phyloP scores from a whole-genome alignment of 371 early-diverging fungal species.

The Mortierella sp. region DNA sequence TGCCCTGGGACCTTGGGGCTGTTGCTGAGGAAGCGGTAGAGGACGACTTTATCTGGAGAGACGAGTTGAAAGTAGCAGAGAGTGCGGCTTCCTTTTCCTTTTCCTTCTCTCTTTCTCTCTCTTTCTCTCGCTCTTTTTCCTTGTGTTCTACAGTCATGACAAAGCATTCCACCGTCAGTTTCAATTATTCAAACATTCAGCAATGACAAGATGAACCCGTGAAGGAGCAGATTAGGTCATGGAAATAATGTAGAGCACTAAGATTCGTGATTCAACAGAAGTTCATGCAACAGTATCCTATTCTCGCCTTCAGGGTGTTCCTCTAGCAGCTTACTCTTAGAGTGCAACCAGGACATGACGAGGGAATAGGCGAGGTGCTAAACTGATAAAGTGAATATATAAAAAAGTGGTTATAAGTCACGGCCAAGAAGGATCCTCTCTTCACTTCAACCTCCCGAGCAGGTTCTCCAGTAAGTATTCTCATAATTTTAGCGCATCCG shows the following conservation, averaged over 20 bases:
- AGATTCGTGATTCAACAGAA: neutral
- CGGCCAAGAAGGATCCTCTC: neutral
- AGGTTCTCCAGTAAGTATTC: neutral
- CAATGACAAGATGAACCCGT: neutral
- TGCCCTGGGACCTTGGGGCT: constrained; percentile 30
- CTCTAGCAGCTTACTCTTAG: constrained; percentile 42
- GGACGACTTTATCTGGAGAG: constrained; percentile 34
- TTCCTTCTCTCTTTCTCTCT: constrained; percentile 42
- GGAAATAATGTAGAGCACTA: neutral
- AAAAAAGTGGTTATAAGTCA: neutral
- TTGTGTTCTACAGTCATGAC: constrained; percentile 40
- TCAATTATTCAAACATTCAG: neutral
- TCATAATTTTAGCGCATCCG: too few species aligned
- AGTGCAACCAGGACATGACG: constrained; percentile 56
- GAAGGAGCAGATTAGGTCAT: neutral
- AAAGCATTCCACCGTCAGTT: neutral
- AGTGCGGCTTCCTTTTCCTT: constrained; percentile 44
- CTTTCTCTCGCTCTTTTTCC: constrained; percentile 48
- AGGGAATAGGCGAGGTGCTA: neutral
- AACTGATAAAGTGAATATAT: neutral
- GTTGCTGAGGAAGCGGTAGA: constrained; percentile 21
- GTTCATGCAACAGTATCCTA: too few species aligned
- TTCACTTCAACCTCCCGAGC: neutral
- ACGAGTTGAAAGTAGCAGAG: constrained; percentile 39
- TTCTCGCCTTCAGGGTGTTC: neutral